Percentiles rank a stretch among this genome's conserved stretches.
Evolutionary conservation across 805 yeast genomes (phyloP).

Genomic region (Candida corydali): DNA sequence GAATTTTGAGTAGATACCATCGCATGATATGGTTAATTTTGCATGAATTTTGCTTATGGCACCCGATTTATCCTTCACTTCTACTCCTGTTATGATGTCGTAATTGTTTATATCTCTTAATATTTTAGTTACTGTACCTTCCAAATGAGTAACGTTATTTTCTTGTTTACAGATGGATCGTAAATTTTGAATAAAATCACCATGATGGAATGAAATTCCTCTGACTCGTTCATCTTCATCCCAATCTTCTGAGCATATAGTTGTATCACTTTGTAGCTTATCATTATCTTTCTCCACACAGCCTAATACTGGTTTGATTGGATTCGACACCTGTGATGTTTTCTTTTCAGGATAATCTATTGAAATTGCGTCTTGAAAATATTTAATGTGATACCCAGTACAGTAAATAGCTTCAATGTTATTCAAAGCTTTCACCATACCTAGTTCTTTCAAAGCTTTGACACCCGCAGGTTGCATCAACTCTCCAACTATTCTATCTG

Average conservation of each 20-base stretch:
- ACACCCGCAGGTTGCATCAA: conserved; percentile 97
- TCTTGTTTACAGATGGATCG: conserved; percentile 66
- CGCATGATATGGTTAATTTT: conserved; percentile 73
- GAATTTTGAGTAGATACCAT: conserved; percentile 92
- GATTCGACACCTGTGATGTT: conserved; percentile 37
- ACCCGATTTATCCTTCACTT: conserved; percentile 43
- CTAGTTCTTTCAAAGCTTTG: conserved; percentile 74
- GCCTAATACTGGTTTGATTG: conserved; percentile 47
- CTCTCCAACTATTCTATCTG: conserved; percentile 97
- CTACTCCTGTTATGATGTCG: conserved; percentile 69
- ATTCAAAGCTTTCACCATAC: conserved; percentile 73
- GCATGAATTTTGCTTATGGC: conserved; percentile 46
- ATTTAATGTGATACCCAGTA: conserved; percentile 78
- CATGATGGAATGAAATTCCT: conserved; percentile 93
- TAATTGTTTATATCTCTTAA: conserved; percentile 48
- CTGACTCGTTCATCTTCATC: conserved; percentile 52
- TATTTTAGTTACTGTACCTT: conserved; percentile 77
- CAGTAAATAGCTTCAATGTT: conserved; percentile 74
- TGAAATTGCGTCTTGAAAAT: conserved; percentile 49
- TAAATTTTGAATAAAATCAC: conserved; percentile 75
- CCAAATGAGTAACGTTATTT: conserved; percentile 69
- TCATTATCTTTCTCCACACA: conserved; percentile 60
- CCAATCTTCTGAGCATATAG: conserved; percentile 48
- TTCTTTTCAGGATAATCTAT: conserved; percentile 70
- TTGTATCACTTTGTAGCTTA: conserved; percentile 43